Base-by-base conservation (phyloP, 441 rosid genomes). In the Breynia disticha region DNA sequence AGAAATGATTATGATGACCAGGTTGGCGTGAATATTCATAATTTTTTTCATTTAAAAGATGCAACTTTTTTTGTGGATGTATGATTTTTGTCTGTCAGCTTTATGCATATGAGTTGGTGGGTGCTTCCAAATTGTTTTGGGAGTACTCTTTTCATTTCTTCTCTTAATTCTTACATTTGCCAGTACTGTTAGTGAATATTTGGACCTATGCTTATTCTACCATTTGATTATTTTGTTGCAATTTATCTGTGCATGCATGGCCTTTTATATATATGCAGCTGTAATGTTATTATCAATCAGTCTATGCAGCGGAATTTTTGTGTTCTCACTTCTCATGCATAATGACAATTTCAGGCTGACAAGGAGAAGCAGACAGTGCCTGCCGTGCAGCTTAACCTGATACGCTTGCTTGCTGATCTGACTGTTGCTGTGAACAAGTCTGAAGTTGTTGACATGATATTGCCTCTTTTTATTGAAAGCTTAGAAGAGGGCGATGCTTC, bases 401-500 rank as follows among this genome's bases (percentile, higher is more conserved):
- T 93, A 65, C 79, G 83, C 48, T 71, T 93, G 72, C 82, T 93
- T 48, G 94, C 99, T 75, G 97, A 93, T 82, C 61, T 93, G 65
- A 87, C 82, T 67, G 96, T 84, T 59, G 80, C 87, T 61, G 88
- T 90, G 66, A 76, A 77, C 72, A 93, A 85, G 79, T 77, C 96
- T 54, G 97, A 87, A 70, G 89, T 87, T 67, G 93, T 91, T 38
- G 97, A 93, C 81, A 84, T 89, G 97, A 83, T 93, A 65, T 74
- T 93, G 72, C 97, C 99, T 9, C 94, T 87, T 67, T 93, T 84
- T 76, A 75, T 93, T 70, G 99, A 93, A 83, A 87, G 77, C 67
- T 76, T 93, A 67, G 99, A 93, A 78, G 99, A 89, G 90, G 97
- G 99, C 48, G 99, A 89, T 72, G 95, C 96, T 74, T 76, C 90